Base-by-base conservation (phyloP, 2,329 filamentous ascomycete species). In the Trichophyton verrucosum region DNA sequence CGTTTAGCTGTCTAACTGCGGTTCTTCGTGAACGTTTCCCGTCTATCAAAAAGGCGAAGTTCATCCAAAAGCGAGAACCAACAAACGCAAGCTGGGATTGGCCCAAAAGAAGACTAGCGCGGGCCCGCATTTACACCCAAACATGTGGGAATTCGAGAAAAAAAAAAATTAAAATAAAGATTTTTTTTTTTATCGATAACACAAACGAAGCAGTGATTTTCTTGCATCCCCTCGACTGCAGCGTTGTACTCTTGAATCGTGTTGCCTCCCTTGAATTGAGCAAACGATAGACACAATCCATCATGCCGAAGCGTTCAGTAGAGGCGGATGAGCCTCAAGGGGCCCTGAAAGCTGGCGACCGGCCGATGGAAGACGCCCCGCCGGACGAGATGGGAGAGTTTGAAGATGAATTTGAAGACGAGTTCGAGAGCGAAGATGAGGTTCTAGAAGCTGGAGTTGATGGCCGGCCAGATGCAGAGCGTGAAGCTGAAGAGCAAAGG, bases 371-470 rank as follows among this genome's bases (percentile, higher is more conserved):
- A 58, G 73, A 77, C 60, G 72, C 72, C 65, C 76, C 75, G 71
- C 73, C 79, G 65, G 75, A 80, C 64, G 81, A 84, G 61, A 78
- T 76, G 63, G 80, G 81, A 64, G 87, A 87, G 62, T 81, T 88
- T 59, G 84, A 88, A 68, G 81, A 83, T 66, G 88, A 97, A 67
- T 97, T 95, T 65, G 94, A 96, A 71, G 94, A 96, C 76, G 92
- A 97, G 71, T 96, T 92, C 67, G 91, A 96, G 79, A 95, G 85
- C 68, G 86, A 88, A 68, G 91, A 96, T 73, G 91, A 97, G 74
- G 89, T 97, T 59, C 77, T 96, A 63, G 92, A 97, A 76, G 92
- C 94, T 3, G 92, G 92, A 64, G 91, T 96, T 11, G 92, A 96
- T 72, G 92, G 92, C 17, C 79, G 91, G 65, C 92, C 92, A 33